Percentiles rank a stretch among this genome's conserved stretches.
Conservation (phyloP, 805 yeast species). For the Myxozyma geophila region DNA sequence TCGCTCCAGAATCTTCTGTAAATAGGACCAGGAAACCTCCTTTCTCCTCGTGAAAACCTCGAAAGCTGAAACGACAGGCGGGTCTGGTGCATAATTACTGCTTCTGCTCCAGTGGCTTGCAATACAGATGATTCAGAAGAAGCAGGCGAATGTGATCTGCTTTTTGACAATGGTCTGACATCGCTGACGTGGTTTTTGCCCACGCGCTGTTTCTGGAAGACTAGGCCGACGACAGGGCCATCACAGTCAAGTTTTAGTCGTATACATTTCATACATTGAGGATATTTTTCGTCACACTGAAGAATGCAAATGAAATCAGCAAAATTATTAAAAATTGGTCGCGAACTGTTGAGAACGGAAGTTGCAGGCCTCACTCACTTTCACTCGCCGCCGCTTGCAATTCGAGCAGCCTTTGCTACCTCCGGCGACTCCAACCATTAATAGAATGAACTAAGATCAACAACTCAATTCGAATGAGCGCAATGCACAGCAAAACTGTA, state of each 20-base stretch:
- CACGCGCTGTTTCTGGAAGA: neutral
- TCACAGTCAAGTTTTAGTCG: neutral
- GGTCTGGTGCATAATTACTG: neutral
- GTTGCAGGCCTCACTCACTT: neutral
- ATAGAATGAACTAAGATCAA: neutral
- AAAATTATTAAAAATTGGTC: neutral
- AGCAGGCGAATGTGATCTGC: neutral
- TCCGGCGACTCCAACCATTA: conserved; percentile 11
- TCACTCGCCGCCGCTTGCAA: conserved; percentile 3
- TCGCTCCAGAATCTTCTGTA: too few species aligned
- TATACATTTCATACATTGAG: neutral
- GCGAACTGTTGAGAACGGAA: neutral
- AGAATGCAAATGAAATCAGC: neutral
- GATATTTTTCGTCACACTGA: neutral
- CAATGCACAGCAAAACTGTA: neutral
- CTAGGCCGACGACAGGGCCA: neutral
- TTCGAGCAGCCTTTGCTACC: conserved; percentile 6
- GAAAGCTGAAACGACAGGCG: neutral
- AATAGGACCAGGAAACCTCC: too few species aligned
- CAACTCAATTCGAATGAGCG: neutral
- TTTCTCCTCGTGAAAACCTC: neutral
- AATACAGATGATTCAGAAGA: neutral
- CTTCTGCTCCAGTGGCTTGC: neutral
- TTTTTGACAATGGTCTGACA: neutral
- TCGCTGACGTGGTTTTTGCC: neutral